phyloP scores from a whole-genome alignment of 768 basidiomycete species.

The Termitomyces titanicus region DNA sequence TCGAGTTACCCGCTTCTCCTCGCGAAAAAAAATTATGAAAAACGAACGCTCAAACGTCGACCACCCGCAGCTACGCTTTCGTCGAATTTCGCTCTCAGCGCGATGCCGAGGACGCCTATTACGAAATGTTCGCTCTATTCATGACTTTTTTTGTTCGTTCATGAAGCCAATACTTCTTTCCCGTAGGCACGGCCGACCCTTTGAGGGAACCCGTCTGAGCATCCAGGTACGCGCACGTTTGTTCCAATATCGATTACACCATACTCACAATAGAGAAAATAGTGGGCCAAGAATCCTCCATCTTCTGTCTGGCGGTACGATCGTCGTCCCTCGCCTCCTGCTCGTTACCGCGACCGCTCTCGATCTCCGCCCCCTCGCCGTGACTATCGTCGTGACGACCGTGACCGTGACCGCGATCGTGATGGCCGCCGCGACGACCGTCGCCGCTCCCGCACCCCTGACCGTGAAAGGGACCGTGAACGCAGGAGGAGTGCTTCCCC shows the following conservation, averaged over 20 bases:
- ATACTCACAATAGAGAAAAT: neutral
- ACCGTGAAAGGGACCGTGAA: slow-evolving; percentile 38
- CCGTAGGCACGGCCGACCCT: slow-evolving; percentile 68
- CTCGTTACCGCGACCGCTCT: slow-evolving; percentile 26
- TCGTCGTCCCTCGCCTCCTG: slow-evolving; percentile 45
- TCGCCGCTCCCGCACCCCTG: slow-evolving; percentile 47
- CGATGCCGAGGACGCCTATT: slow-evolving; percentile 81
- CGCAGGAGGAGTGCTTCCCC: slow-evolving; percentile 14
- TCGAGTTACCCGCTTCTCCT: slow-evolving; percentile 24
- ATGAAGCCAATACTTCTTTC: neutral
- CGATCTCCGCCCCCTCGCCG: slow-evolving; percentile 53
- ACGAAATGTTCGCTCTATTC: slow-evolving; percentile 62
- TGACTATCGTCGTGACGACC: slow-evolving; percentile 26
- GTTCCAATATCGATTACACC: neutral
- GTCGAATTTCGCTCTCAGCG: slow-evolving; percentile 77
- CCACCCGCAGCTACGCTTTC: slow-evolving; percentile 75
- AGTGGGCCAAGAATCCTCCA: slow-evolving; percentile 85
- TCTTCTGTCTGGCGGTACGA: slow-evolving; percentile 81
- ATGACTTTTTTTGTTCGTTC: neutral
- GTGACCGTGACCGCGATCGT: slow-evolving; percentile 35
- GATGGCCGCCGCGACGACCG: slow-evolving; percentile 39
- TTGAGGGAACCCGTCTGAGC: slow-evolving; percentile 71
- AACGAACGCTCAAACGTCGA: slow-evolving; percentile 55
- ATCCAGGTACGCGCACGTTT: slow-evolving; percentile 52
- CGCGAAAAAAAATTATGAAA: slow-evolving; percentile 32